Evolutionary conservation across 2,329 filamentous ascomycete genomes (phyloP).

Genomic region (Chaetomium globosum): DNA sequence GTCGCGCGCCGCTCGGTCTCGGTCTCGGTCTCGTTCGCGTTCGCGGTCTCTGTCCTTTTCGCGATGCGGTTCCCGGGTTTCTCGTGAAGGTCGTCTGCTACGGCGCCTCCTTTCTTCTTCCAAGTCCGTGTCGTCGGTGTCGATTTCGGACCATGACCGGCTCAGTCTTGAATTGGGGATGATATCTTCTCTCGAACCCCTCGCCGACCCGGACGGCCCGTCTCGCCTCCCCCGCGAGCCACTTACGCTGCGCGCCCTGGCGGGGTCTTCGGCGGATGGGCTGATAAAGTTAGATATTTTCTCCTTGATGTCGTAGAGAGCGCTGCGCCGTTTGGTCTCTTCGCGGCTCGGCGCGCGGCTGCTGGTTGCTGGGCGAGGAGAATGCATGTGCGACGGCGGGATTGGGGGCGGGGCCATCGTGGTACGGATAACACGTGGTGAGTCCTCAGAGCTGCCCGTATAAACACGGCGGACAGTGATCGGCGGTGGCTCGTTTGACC

Average conservation of each 20-base stretch:
- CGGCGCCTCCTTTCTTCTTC: slow-evolving; percentile 31
- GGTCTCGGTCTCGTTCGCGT: slow-evolving; percentile 31
- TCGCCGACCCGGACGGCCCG: slow-evolving; percentile 16
- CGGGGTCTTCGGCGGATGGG: slow-evolving; percentile 41
- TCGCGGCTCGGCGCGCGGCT: slow-evolving; percentile 35
- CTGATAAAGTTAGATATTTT: slow-evolving; percentile 49
- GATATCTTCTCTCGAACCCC: slow-evolving; percentile 43
- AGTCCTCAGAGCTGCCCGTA: slow-evolving; percentile 28
- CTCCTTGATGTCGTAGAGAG: slow-evolving; percentile 46
- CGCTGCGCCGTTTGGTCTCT: slow-evolving; percentile 44
- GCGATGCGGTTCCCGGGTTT: slow-evolving; percentile 35
- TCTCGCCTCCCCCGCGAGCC: slow-evolving; percentile 41
- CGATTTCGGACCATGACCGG: slow-evolving; percentile 49
- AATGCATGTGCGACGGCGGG: slow-evolving; percentile 37
- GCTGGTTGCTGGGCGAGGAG: slow-evolving; percentile 18
- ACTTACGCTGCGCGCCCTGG: slow-evolving; percentile 45
- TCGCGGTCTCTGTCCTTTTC: slow-evolving; percentile 41
- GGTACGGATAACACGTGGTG: slow-evolving; percentile 30
- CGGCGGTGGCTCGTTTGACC: slow-evolving; percentile 38
- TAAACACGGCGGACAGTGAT: slow-evolving; percentile 42
- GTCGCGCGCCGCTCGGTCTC: slow-evolving; percentile 37
- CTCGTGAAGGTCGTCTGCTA: slow-evolving; percentile 38
- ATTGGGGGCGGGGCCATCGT: slow-evolving; percentile 34
- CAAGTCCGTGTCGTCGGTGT: slow-evolving; percentile 41
- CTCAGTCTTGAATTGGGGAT: slow-evolving; percentile 47